phyloP scores from a whole-genome alignment of 495 filamentous ascomycete genomes.

The Podospora pseudoanserina region DNA sequence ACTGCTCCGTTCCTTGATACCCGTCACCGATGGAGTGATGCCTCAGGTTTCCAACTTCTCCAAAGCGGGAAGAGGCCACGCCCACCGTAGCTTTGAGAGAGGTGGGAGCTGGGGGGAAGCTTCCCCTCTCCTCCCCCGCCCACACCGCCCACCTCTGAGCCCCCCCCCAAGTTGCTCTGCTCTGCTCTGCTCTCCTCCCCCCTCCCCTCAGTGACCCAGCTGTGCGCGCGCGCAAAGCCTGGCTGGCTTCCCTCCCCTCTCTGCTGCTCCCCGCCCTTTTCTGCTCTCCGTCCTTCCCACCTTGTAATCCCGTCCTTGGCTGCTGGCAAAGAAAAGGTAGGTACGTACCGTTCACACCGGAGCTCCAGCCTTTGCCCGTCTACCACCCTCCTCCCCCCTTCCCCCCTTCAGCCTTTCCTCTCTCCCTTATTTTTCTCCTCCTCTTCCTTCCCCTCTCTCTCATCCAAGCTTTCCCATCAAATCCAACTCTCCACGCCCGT shows the following conservation, averaged over 20 bases:
- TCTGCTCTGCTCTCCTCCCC: slow-evolving; percentile 11
- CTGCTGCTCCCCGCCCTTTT: slow-evolving; percentile 15
- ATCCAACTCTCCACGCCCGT: slow-evolving; percentile 20
- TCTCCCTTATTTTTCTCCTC: slow-evolving; percentile 30
- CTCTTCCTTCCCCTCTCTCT: slow-evolving; percentile 21
- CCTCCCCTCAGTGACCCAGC: slow-evolving; percentile 5
- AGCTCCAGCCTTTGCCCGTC: slow-evolving; percentile 35
- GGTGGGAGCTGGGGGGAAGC: slow-evolving; percentile 15
- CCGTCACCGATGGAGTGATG: slow-evolving; percentile 1
- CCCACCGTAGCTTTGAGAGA: slow-evolving; percentile 7
- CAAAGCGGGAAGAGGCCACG: slow-evolving; percentile 10
- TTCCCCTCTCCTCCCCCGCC: slow-evolving; percentile 28
- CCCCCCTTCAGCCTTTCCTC: slow-evolving; percentile 28
- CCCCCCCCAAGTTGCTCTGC: slow-evolving; percentile 4
- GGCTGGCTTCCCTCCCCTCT: slow-evolving; percentile 23
- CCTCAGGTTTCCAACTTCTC: slow-evolving; percentile 20
- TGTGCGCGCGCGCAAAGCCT: background rate
- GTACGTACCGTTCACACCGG: slow-evolving; percentile 32
- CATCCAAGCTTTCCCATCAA: slow-evolving; percentile 18
- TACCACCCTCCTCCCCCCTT: slow-evolving; percentile 22
- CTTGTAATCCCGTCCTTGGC: slow-evolving; percentile 26
- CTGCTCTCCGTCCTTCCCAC: slow-evolving; percentile 27
- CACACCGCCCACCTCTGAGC: slow-evolving; percentile 15
- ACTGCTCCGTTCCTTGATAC: background rate
- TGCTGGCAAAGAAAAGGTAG: background rate